phyloP scores from a whole-genome alignment of 1,284 basidiomycete genomes.

The Singerocomus inundabilis region DNA sequence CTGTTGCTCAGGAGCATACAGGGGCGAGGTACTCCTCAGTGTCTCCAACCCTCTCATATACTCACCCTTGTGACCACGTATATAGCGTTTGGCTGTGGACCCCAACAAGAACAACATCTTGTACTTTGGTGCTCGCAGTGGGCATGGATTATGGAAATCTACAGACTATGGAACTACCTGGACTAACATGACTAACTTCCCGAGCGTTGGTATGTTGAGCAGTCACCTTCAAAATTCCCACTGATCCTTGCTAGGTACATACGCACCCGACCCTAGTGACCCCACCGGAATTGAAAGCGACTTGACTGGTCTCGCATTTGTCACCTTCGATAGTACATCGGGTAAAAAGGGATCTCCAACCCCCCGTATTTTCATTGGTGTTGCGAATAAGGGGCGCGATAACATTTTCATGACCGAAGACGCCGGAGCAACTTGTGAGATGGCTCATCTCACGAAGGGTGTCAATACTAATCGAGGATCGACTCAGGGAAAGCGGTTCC shows the following conservation, averaged over 20 bases:
- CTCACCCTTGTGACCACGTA: background rate
- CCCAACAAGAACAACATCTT: conserved; percentile 60
- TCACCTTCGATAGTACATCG: conserved; percentile 63
- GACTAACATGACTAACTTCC: conserved; percentile 56
- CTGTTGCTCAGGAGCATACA: background rate
- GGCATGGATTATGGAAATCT: conserved; percentile 64
- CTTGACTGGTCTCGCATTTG: conserved; percentile 57
- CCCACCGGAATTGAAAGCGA: conserved; percentile 53
- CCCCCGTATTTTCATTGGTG: conserved; percentile 65
- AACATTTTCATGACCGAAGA: conserved; percentile 59
- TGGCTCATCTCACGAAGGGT: background rate
- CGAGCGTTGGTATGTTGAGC: conserved; percentile 45
- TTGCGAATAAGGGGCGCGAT: conserved; percentile 51
- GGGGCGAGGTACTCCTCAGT: conserved; percentile 11
- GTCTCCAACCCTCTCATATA: background rate
- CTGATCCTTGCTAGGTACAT: conserved; percentile 9
- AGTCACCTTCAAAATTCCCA: background rate
- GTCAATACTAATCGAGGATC: background rate
- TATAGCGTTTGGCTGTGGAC: conserved; percentile 59
- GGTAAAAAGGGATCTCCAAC: conserved; percentile 52
- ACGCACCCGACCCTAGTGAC: conserved; percentile 9
- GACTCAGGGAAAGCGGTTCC: conserved; percentile 51
- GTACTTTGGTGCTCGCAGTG: conserved; percentile 61
- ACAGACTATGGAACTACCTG: conserved; percentile 55
- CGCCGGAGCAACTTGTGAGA: conserved; percentile 54